These are phyloP conservation scores for Babesia divergens DNA, from an alignment of 169 alveolate genomes.

Conservation along the genomic window DNA sequence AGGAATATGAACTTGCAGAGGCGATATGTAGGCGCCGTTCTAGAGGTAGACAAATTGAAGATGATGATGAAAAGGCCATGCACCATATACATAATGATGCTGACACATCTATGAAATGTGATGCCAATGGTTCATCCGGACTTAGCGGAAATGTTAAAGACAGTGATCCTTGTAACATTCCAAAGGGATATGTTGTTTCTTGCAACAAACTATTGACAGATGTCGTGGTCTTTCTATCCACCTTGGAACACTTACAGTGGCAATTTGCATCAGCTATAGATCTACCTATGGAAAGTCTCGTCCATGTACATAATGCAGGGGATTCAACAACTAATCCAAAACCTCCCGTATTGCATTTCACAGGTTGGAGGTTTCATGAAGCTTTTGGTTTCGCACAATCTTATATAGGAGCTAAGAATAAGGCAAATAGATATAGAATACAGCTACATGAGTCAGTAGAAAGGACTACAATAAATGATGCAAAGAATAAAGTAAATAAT, in stretches of 20 bases:
- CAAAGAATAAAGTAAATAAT: background rate
- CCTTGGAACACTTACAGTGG: slow-evolving; percentile 40
- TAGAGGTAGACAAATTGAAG: slow-evolving; percentile 15
- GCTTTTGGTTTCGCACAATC: background rate
- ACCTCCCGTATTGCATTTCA: slow-evolving; percentile 7
- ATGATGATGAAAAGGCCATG: background rate
- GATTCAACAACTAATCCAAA: slow-evolving; percentile 39
- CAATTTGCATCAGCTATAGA: slow-evolving; percentile 9
- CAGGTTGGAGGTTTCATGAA: slow-evolving; percentile 11
- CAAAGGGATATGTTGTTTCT: background rate
- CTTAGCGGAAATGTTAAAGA: background rate
- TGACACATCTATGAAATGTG: too few species aligned
- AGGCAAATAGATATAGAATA: background rate
- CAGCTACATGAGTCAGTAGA: background rate
- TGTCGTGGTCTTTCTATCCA: slow-evolving; percentile 1
- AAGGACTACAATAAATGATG: too few species aligned
- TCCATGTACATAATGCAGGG: background rate
- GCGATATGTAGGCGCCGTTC: slow-evolving; percentile 10
- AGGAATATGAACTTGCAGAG: slow-evolving; percentile 44
- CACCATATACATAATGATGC: too few species aligned
- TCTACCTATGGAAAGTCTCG: slow-evolving; percentile 21
- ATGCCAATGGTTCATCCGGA: background rate
- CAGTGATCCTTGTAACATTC: background rate
- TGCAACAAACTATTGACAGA: slow-evolving; percentile 23
- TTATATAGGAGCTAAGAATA: background rate